Evolutionary conservation across 2,329 filamentous ascomycete species (phyloP).

Genomic region (Lachnellula occidentalis): DNA sequence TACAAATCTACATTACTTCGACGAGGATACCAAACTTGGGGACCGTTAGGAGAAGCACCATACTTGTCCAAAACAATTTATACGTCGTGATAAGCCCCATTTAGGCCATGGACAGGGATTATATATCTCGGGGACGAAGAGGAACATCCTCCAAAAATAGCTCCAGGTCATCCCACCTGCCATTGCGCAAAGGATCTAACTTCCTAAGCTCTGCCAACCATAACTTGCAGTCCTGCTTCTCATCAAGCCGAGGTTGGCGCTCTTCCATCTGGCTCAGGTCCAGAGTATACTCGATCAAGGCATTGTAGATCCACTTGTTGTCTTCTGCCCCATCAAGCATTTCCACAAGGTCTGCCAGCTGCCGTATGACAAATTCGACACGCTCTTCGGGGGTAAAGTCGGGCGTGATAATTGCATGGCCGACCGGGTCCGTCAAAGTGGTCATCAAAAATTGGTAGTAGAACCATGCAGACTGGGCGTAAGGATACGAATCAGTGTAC

Average conservation of each 20-base stretch:
- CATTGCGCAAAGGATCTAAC: constrained; percentile 30
- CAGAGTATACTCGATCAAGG: constrained; percentile 69
- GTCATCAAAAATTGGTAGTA: constrained; percentile 87
- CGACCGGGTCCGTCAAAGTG: constrained; percentile 50
- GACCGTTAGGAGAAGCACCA: no score
- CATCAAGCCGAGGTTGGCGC: constrained; percentile 34
- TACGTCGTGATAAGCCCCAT: no score
- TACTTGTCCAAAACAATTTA: no score
- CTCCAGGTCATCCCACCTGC: constrained; percentile 32
- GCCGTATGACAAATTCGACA: constrained; percentile 57
- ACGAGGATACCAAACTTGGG: no score
- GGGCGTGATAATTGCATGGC: constrained; percentile 55
- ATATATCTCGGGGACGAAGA: neutral
- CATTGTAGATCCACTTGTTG: constrained; percentile 87
- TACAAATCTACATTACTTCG: no score
- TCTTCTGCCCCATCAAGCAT: constrained; percentile 59
- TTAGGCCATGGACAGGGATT: no score
- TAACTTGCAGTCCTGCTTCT: constrained; percentile 31
- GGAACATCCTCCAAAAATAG: neutral
- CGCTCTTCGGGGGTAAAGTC: constrained; percentile 58
- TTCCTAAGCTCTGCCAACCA: constrained; percentile 30
- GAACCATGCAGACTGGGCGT: constrained; percentile 95
- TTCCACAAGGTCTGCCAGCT: constrained; percentile 69
- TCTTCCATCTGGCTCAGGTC: constrained; percentile 49
- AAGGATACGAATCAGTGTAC: constrained; percentile 65